Base-by-base conservation (phyloP, 1,284 basidiomycete species). In the Trametes hirsuta region DNA sequence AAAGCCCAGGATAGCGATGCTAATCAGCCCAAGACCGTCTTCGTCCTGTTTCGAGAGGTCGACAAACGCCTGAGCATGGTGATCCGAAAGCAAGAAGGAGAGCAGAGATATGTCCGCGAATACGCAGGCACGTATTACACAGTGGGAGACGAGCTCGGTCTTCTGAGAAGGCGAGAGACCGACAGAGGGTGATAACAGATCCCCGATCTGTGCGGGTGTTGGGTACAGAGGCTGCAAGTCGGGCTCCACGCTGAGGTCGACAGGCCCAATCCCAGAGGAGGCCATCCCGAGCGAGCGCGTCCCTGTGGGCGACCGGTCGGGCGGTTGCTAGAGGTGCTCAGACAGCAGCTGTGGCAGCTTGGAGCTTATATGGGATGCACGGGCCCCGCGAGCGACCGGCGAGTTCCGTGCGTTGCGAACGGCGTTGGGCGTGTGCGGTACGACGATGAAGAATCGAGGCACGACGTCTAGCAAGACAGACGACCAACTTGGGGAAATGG, bases 1-100 rank as follows among this genome's bases (percentile, higher is more conserved):
- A 72, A 95, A 95, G 9, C 91, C 89, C 64, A 91, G 84, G 66
- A 95, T 91, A n/a, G 89, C 80, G 61, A 87, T 81, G 67, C 89
- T 93, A 69, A 95, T 82, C 46, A 94, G 77, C 44, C 90, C 87
- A 54, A 93, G 78, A 14, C 91, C 92, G 66, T 95, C 94, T 56
- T 95, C 94, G 74, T 95, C 94, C 65, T 86, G 83, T 55, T 82
- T 74, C 48, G 77, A 76, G 48, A 93, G 80, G 74, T 93, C 90
- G 58, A 91, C 76, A 74, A 79, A 86, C 45, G 78, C 77, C 75
- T 87, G 92, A 44, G 83, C 87, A 67, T 86, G 88, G 64, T 81
- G 82, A 79, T 90, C 91, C 64, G 79, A 81, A 68, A 88, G 83
- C 69, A 87, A 85, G 74, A 84, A 92, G 44, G 89, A 86, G 40